A percentile compares a stretch with the other conserved stretches of the same genome.
These are phyloP conservation scores for Ceratocystis smalleyi DNA, from an alignment of 2,329 filamentous ascomycete species.

Conservation along the genomic window DNA sequence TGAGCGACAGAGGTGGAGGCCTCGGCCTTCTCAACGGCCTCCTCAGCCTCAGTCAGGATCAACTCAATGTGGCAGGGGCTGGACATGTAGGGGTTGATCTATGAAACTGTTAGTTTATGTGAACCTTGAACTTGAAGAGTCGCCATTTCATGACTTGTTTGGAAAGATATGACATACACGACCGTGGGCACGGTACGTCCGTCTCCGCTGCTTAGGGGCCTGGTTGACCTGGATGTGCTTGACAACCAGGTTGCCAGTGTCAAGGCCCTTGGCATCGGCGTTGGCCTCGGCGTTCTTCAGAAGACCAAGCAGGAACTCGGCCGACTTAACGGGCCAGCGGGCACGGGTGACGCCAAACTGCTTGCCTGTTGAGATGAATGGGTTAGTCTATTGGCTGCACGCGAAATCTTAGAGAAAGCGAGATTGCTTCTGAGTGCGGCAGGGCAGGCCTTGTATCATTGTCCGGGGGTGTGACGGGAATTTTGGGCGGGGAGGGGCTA, in stretches of 20 bases:
- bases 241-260: slow-evolving; percentile 92
- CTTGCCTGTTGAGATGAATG: slow-evolving; percentile 54
- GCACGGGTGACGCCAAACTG: slow-evolving; percentile 95
- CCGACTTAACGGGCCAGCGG: slow-evolving; percentile 98
- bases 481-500: neutral
- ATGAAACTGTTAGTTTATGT: slow-evolving; percentile 9
- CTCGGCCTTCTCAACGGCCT: slow-evolving; percentile 86
- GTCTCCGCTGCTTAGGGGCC: slow-evolving; percentile 96
- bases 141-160: neutral
- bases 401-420: no score
- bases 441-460: no score
- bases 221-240: slow-evolving; percentile 99
- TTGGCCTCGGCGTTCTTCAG: slow-evolving; percentile 97
- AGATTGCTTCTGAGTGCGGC: no score
- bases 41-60: slow-evolving; percentile 95
- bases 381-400: slow-evolving; percentile 2
- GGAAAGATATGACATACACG: slow-evolving; percentile 56
- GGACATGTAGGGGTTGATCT: slow-evolving; percentile 99
- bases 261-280: slow-evolving; percentile 90
- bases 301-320: slow-evolving; percentile 91
- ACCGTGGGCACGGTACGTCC: slow-evolving; percentile 99
- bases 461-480: neutral
- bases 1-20: slow-evolving; percentile 58
- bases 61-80: slow-evolving; percentile 99
- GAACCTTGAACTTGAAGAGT: neutral